Percentiles rank a stretch among this genome's conserved stretches.
These are phyloP conservation scores for Kluyveromyces aestuarii DNA, from an alignment of 805 yeast genomes.

Conservation along the genomic window DNA sequence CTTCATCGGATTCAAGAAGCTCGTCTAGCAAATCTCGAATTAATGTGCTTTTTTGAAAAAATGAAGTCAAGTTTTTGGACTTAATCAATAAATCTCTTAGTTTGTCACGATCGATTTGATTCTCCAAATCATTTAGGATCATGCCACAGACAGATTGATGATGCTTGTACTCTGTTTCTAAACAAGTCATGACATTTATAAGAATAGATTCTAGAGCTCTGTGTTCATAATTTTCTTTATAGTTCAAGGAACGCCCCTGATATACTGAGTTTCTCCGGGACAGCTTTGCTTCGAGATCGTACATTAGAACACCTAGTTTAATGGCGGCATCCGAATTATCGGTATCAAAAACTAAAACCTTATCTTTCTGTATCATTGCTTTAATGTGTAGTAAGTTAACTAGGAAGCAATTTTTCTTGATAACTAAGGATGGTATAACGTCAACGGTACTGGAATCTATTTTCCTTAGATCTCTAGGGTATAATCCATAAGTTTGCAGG, in stretches of 20 bases:
- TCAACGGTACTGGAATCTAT: conserved; percentile 67
- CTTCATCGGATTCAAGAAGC: conserved; percentile 78
- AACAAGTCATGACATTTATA: conserved; percentile 66
- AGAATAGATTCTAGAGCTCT: conserved; percentile 75
- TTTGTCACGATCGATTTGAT: conserved; percentile 66
- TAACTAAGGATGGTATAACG: conserved; percentile 83
- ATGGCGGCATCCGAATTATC: conserved; percentile 46
- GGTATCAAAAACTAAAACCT: conserved; percentile 76
- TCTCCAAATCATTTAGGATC: conserved; percentile 64
- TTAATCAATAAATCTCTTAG: conserved; percentile 63
- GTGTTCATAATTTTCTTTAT: conserved; percentile 58
- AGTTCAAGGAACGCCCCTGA: conserved; percentile 16
- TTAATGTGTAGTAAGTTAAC: conserved; percentile 81
- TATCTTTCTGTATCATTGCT: conserved; percentile 75
- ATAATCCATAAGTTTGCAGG: conserved; percentile 61
- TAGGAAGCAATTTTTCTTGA: conserved; percentile 65
- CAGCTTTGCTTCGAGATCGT: conserved; percentile 73
- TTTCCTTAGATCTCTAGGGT: conserved; percentile 81
- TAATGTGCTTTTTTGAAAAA: conserved; percentile 65
- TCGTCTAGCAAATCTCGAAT: conserved; percentile 80
- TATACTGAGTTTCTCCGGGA: conserved; percentile 19
- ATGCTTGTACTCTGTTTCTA: conserved; percentile 65
- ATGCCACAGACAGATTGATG: conserved; percentile 51
- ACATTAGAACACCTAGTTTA: conserved; percentile 66
- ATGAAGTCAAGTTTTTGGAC: conserved; percentile 61